Conservation (phyloP, 225 moss, liverwort and hornwort genomes). For the Polytrichum commune region DNA sequence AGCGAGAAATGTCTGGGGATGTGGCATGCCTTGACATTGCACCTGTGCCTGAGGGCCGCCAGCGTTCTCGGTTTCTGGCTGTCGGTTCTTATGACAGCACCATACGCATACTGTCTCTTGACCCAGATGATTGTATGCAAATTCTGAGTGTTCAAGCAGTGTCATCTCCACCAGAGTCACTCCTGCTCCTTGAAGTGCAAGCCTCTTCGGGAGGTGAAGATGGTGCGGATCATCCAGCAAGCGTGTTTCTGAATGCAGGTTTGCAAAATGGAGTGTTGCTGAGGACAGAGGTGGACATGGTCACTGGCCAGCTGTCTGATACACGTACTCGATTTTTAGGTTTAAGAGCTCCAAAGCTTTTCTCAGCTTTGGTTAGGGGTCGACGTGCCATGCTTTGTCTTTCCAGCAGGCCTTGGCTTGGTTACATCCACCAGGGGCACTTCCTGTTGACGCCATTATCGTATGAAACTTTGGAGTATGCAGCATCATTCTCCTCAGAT, state of each 20-base stretch:
- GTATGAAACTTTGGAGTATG: slow-evolving; percentile 91
- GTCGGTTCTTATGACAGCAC: slow-evolving; percentile 97
- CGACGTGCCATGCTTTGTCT: slow-evolving; percentile 98
- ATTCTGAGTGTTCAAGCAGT: slow-evolving; percentile 95
- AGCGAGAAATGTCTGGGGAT: slow-evolving; percentile 95
- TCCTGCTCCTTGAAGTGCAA: slow-evolving; percentile 93
- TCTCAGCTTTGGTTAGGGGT: slow-evolving; percentile 89
- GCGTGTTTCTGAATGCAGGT: slow-evolving; percentile 97
- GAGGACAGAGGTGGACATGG: slow-evolving; percentile 97
- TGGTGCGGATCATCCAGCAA: slow-evolving; percentile 98
- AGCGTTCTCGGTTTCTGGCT: slow-evolving; percentile 89
- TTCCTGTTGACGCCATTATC: slow-evolving; percentile 92
- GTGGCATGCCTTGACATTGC: slow-evolving; percentile 99
- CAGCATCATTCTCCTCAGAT: slow-evolving; percentile 97
- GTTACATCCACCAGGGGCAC: slow-evolving; percentile 98
- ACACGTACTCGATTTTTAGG: slow-evolving; percentile 95
- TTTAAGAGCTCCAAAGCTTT: slow-evolving; percentile 86
- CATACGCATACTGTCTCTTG: slow-evolving; percentile 87
- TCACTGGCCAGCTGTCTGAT: slow-evolving; percentile 91
- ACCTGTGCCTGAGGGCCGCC: slow-evolving; percentile 97
- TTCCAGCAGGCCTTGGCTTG: slow-evolving; percentile 98
- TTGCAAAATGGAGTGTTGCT: slow-evolving; percentile 95
- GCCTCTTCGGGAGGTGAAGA: slow-evolving; percentile 96
- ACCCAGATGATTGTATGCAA: slow-evolving; percentile 99
- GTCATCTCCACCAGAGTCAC: slow-evolving; percentile 89